These are phyloP conservation scores for Dissophora ornata DNA, from an alignment of 192 early-diverging fungal genomes.

Conservation along the genomic window DNA sequence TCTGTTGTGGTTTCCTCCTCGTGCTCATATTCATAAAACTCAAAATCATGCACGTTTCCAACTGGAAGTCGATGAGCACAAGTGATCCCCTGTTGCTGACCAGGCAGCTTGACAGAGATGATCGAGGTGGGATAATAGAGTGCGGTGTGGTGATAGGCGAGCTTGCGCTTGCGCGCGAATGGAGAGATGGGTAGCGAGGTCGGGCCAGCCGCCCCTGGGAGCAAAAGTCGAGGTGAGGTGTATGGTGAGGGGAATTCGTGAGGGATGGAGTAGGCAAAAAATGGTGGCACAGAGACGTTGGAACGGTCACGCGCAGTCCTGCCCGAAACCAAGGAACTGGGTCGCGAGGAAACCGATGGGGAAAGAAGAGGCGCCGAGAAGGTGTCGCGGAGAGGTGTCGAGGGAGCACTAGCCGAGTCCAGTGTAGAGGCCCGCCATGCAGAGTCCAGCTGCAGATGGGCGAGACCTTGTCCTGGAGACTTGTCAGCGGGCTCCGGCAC, in stretches of 20 bases:
- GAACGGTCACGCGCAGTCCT: slow-evolving; percentile 31
- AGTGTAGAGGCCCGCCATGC: too few species aligned
- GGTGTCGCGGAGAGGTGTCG: slow-evolving; percentile 20
- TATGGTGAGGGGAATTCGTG: slow-evolving; percentile 52
- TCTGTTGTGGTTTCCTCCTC: neutral
- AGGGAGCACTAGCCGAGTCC: slow-evolving; percentile 16
- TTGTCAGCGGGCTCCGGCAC: neutral
- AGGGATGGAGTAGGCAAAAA: slow-evolving; percentile 52
- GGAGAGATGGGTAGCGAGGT: slow-evolving; percentile 32
- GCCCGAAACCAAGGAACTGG: slow-evolving; percentile 26
- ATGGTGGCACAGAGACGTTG: slow-evolving; percentile 33
- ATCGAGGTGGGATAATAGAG: slow-evolving; percentile 18
- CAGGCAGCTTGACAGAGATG: slow-evolving; percentile 37
- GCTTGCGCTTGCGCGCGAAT: slow-evolving; percentile 52
- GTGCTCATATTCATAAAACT: slow-evolving; percentile 13
- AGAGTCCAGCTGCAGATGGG: slow-evolving; percentile 16
- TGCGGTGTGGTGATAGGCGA: slow-evolving; percentile 26
- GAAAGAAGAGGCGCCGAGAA: slow-evolving; percentile 6
- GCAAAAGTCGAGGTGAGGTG: slow-evolving; percentile 41
- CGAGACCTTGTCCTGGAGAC: slow-evolving; percentile 7
- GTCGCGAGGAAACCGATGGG: slow-evolving; percentile 25
- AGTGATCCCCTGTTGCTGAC: slow-evolving; percentile 4
- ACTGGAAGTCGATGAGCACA: slow-evolving; percentile 22
- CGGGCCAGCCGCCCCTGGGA: slow-evolving; percentile 41
- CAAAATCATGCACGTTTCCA: slow-evolving; percentile 22